Percentiles rank a stretch among this genome's conserved stretches.
phyloP scores from a whole-genome alignment of 225 moss, liverwort and hornwort genomes.

The Ulota crispa region DNA sequence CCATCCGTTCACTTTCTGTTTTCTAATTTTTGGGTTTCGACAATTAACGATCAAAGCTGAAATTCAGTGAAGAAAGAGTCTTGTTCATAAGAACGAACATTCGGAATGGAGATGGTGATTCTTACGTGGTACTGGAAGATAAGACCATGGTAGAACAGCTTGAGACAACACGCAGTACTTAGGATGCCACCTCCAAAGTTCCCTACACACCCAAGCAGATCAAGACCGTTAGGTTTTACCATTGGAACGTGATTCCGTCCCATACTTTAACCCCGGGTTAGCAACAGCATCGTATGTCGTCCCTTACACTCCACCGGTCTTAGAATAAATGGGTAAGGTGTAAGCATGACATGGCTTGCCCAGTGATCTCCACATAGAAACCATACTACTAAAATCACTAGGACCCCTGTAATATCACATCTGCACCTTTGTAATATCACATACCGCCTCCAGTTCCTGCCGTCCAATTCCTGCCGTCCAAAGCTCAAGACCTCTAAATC shows the following conservation, averaged over 20 bases:
- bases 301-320: background rate
- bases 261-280: background rate
- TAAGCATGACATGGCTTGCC: background rate
- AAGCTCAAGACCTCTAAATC: no score
- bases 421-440: no score
- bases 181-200: background rate
- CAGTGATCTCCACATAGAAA: background rate
- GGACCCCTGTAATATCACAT: no score
- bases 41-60: background rate
- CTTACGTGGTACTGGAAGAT: constrained; percentile 16
- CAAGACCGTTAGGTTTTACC: background rate
- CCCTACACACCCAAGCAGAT: constrained; percentile 19
- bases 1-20: background rate
- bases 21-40: background rate
- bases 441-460: no score
- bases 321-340: no score
- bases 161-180: background rate
- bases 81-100: background rate
- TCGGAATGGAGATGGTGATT: constrained; percentile 1
- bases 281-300: background rate
- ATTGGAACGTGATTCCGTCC: background rate
- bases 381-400: no score
- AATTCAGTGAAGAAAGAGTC: background rate
- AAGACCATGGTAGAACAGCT: constrained; percentile 19
- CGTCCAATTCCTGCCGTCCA: no score